Base-by-base conservation (phyloP, 495 filamentous ascomycete species). In the Lepraria neglecta region DNA sequence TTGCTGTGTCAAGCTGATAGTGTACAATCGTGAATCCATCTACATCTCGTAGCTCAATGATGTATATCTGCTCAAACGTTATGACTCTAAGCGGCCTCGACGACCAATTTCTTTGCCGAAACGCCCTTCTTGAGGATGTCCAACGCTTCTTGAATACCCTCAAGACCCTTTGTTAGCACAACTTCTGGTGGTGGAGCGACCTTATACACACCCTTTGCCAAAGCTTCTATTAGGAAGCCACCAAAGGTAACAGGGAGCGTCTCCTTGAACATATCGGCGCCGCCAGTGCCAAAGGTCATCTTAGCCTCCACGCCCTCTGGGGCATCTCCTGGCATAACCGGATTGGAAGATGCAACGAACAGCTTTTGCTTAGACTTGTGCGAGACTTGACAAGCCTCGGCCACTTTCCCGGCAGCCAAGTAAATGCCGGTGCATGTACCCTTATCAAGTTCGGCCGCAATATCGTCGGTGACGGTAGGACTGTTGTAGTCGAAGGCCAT, bases 401-500 rank as follows among this genome's bases (percentile, higher is more conserved):
- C 42, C 19, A 63, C 27, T 44, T 42, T 15, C 19, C 52, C 33
- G 30, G 60, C 58, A 42, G 67, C 64, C 21, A 63, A 48, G 19
- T 61, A 67, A 30, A 69, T 63, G 14, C 67, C 67, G 5, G 50
- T 53, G 30, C 63, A 68, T 7, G 57, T 47, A 31, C 17, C 30
- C 42, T 50, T 50, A 15, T 48, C 43, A 24, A 59, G 11, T 14
- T 28, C 57, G 45, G 44, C 57, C 15, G 10, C 17, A 19, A 77
- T 55, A 17, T 73, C 70, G 0, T 70, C 57, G 15, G 73, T 51
- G 33, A 74, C 64, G 24, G 63, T 51, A 0, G 67, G 28, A 17
- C 72, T 62, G 7, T 67, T 64, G 54, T 80, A 71, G 62, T 80
- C 72, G 56, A 78, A 72, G 3, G 68, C 66, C n/a, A 70, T 42